These are phyloP conservation scores for Paradendryphiella salina DNA, from an alignment of 2,329 filamentous ascomycete genomes.

Conservation along the genomic window DNA sequence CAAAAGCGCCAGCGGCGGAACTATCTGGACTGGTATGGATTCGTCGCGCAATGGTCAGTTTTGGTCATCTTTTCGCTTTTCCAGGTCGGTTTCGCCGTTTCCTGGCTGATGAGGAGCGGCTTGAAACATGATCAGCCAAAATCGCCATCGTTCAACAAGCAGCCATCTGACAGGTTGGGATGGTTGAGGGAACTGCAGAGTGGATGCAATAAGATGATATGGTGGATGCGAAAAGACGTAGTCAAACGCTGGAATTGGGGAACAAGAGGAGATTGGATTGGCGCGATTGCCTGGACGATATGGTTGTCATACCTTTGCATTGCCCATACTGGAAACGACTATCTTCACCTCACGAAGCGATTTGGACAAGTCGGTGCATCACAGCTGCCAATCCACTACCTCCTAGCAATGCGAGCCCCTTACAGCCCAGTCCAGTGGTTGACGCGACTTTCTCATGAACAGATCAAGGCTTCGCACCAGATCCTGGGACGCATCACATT, in stretches of 20 bases:
- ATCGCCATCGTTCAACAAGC: slow-evolving; percentile 49
- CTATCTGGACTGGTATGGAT: slow-evolving; percentile 59
- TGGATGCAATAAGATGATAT: slow-evolving; percentile 37
- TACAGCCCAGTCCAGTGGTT: slow-evolving; percentile 57
- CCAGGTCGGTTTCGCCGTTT: slow-evolving; percentile 46
- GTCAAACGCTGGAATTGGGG: slow-evolving; percentile 54
- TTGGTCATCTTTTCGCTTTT: slow-evolving; percentile 52
- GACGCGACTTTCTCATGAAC: slow-evolving; percentile 58
- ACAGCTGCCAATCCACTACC: slow-evolving; percentile 62
- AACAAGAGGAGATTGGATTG: slow-evolving; percentile 56
- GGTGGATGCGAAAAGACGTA: slow-evolving; percentile 54
- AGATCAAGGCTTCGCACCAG: slow-evolving; percentile 61
- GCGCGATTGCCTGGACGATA: slow-evolving; percentile 53
- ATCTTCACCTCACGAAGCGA: slow-evolving; percentile 65
- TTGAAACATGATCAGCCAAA: slow-evolving; percentile 44
- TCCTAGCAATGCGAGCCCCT: slow-evolving; percentile 57
- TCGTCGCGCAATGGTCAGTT: slow-evolving; percentile 60
- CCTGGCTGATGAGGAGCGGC: slow-evolving; percentile 37
- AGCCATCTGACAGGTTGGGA: slow-evolving; percentile 23
- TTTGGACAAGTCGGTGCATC: slow-evolving; percentile 63
- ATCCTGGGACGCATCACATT: slow-evolving; percentile 60
- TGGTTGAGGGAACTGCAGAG: slow-evolving; percentile 32
- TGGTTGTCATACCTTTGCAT: slow-evolving; percentile 59
- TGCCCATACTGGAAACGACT: slow-evolving; percentile 60
- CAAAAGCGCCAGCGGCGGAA: slow-evolving; percentile 57